A percentile compares a stretch with the other conserved stretches of the same genome.
Conservation (phyloP, 1,284 basidiomycete species). For the Leccinum ponderosum region DNA sequence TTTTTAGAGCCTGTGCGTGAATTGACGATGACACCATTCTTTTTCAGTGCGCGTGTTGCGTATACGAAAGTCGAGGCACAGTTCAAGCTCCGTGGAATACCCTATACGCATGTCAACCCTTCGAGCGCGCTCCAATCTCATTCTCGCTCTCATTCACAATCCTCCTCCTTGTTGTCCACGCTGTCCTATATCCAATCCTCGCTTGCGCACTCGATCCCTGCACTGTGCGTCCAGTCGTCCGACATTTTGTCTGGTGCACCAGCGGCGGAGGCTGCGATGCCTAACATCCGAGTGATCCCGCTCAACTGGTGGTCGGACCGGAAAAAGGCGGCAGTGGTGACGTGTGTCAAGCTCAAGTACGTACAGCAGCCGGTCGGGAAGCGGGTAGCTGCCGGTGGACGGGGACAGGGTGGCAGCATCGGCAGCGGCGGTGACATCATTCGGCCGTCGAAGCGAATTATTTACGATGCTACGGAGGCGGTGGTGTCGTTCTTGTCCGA, state of each 20-base stretch:
- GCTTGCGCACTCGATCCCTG: constrained; percentile 73
- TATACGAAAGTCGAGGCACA: constrained; percentile 88
- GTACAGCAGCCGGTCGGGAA: constrained; percentile 82
- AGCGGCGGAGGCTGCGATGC: constrained; percentile 87
- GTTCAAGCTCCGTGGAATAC: constrained; percentile 79
- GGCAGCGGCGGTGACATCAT: constrained; percentile 58
- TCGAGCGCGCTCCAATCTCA: constrained; percentile 23
- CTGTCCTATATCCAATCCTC: constrained; percentile 63
- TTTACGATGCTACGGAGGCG: constrained; percentile 83
- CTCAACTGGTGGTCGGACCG: constrained; percentile 86
- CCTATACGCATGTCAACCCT: constrained; percentile 76
- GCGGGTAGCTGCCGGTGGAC: constrained; percentile 44
- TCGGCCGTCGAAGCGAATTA: constrained; percentile 77
- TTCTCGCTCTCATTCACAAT: constrained; percentile 2
- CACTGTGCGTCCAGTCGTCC: constrained; percentile 77
- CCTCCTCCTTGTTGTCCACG: constrained; percentile 42
- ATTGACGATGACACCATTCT: neutral
- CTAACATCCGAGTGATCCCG: constrained; percentile 85
- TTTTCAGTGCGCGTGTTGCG: constrained; percentile 79
- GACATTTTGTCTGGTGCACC: constrained; percentile 80
- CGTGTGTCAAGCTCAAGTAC: constrained; percentile 85
- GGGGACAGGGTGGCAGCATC: neutral
- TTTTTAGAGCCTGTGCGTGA: neutral
- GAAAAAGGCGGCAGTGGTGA: constrained; percentile 74
- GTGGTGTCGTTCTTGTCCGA: constrained; percentile 86